Evolutionary conservation across 805 yeast genomes (phyloP).

Genomic region (Starmerella bombi): DNA sequence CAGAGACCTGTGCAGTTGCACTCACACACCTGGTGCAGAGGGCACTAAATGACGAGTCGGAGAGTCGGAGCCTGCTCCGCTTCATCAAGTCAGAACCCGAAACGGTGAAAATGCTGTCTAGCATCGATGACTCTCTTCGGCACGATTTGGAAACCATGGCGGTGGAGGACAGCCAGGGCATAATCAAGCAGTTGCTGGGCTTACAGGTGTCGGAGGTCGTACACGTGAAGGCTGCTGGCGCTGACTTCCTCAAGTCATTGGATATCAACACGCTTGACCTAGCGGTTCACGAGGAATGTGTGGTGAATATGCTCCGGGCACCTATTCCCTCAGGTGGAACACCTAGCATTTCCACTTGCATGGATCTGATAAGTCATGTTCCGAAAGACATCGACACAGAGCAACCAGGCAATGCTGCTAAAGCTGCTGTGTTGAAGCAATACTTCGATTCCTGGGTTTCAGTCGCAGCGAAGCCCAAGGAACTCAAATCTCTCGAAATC

Average conservation of each 20-base stretch:
- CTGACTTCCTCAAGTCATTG: neutral
- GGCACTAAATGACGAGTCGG: conserved; percentile 3
- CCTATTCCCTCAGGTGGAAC: neutral
- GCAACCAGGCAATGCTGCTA: neutral
- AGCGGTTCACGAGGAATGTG: neutral
- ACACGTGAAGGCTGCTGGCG: neutral
- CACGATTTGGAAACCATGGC: conserved; percentile 6
- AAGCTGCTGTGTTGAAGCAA: neutral
- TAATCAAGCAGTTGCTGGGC: neutral
- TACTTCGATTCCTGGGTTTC: conserved; percentile 5
- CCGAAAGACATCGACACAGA: neutral
- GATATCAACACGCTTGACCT: conserved; percentile 5
- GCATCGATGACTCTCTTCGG: neutral
- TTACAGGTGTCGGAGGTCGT: neutral
- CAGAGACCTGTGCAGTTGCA: conserved; percentile 3
- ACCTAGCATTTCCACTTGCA: neutral
- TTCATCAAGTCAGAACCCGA: conserved; percentile 1
- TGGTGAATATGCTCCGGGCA: conserved; percentile 8
- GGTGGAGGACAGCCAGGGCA: conserved; percentile 7
- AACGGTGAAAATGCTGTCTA: neutral
- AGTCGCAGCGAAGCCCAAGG: neutral
- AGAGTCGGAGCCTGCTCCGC: conserved; percentile 4
- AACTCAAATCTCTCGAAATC: neutral
- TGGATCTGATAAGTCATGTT: neutral
- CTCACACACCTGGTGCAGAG: conserved; percentile 6